Base-by-base conservation (phyloP, 495 filamentous ascomycete species). In the Neurospora cerealis region DNA sequence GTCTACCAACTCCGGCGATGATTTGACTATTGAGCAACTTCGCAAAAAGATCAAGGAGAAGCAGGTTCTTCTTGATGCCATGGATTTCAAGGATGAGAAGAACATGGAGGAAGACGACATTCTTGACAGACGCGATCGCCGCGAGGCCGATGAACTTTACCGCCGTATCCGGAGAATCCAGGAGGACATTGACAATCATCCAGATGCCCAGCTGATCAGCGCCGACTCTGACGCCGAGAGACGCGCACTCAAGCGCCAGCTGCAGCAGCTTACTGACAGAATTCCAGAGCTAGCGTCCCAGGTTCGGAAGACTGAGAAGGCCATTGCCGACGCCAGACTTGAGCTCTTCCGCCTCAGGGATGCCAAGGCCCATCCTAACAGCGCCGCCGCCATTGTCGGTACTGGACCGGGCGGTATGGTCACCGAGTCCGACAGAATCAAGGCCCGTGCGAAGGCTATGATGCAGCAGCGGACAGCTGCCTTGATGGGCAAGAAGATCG, bases 401-500 rank as follows among this genome's bases (percentile, higher is more conserved):
- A 98, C 95, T 73, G 96, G 96, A 4, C 95, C 94, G 71, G 96
- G 96, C 71, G 96, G 96, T 46, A 83, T 89, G 69, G 87, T 99
- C 62, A 99, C 96, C 32, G 96, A 99, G 81, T 91, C 93, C 0
- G 96, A 99, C 82, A 88, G 95, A 37, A 89, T 98, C 70, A 97
- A 97, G 83, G 96, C 96, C 32, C 90, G 95, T 70, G 95, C 96
- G 40, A 97, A 93, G 81, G 95, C 95, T 46, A 96, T 97, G 88
- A 98, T 99, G 96, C 95, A 98, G 84, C 94, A 97, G 74, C 91
- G 95, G 54, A 93, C 95, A 76, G 96, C 96, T 70, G 95, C 95
- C 44, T 84, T 99, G 76, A 92, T 94, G 62, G 96, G 96, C 44
- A 92, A 90, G 79, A 92, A 93, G 75, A 82, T 90, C 36, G 88